Evolutionary conservation across 2,329 filamentous ascomycete genomes (phyloP), one percentile per base, ranked within the genome.

Genomic region (Arthrobotrys iridis): DNA sequence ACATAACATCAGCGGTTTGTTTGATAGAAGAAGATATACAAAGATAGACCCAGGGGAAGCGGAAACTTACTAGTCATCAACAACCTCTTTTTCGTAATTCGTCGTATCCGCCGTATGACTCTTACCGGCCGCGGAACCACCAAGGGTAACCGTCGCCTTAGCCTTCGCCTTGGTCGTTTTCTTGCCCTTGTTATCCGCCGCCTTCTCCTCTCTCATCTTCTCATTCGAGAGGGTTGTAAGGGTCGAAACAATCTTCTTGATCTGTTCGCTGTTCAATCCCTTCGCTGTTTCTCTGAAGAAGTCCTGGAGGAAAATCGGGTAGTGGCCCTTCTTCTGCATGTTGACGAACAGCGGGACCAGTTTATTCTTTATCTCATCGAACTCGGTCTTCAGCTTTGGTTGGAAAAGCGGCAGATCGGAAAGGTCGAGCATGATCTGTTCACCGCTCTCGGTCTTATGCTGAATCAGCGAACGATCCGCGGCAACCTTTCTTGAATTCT

Each of bases 161-260:
- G 91, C 96, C 89, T 98, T 98, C 77, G 92, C 91, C 3, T 93
- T 93, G 88, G 98, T 98, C 79, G 86, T 89, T 89, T 98, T 99
- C 91, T 98, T 99, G 80, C 90, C 92, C 64, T 92, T 90, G 86
- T 97, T 97, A 78, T 97, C 93, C 2, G 92, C 88, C 2, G 90
- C 89, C 87, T 98, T 97, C 87, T 99, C 95, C 83, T 97, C 93
- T 86, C 93, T 96, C 90, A 98, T 90, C 87, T 96, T 97, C 88
- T 98, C 95, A 82, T 99, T 99, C 82, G 92, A 88, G 67, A 97
- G 87, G 3, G 93, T 90, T n/a, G 93, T 97, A 80, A 99, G 84
- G 3, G 88, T 87, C 82, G 91, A 96, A 10, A 93, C 88, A 78
- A 97, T 88, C 87, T 98, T 98, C 88, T 98, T 97, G 84, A 98